Evolutionary conservation across 306 rosid genomes (phyloP).

Genomic region (Abrus precatorius): DNA sequence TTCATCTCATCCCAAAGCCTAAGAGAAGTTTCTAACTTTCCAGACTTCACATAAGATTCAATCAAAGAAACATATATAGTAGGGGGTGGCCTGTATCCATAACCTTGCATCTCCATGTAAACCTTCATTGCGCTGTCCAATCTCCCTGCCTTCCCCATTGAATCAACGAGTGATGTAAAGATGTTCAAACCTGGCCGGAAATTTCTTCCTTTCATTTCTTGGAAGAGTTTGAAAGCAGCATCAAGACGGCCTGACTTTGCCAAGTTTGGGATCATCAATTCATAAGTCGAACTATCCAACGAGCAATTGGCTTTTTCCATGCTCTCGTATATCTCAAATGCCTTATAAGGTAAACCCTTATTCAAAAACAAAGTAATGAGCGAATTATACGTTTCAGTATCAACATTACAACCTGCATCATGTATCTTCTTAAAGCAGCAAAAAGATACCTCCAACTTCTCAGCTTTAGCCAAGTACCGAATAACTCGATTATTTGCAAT

Average conservation of each 20-base stretch:
- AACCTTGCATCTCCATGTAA: constrained; percentile 90
- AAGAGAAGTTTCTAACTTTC: constrained; percentile 86
- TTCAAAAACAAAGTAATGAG: constrained; percentile 82
- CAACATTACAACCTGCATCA: constrained; percentile 72
- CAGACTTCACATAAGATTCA: constrained; percentile 93
- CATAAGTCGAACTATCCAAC: constrained; percentile 84
- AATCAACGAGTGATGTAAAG: constrained; percentile 85
- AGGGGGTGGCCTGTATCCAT: constrained; percentile 77
- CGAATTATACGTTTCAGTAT: constrained; percentile 78
- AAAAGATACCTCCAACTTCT: constrained; percentile 87
- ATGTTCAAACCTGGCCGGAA: constrained; percentile 69
- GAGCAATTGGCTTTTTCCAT: constrained; percentile 74
- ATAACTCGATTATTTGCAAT: constrained; percentile 78
- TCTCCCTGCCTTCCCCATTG: constrained; percentile 96
- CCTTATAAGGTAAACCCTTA: constrained; percentile 95
- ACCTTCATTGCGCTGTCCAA: constrained; percentile 86
- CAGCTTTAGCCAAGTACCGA: constrained; percentile 86
- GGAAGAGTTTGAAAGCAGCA: constrained; percentile 88
- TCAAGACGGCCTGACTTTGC: constrained; percentile 96
- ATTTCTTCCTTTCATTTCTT: constrained; percentile 81
- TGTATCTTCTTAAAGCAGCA: constrained; percentile 86
- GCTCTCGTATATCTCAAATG: constrained; percentile 90
- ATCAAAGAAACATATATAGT: constrained; percentile 74
- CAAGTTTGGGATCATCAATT: constrained; percentile 88
- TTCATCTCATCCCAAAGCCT: constrained; percentile 98